Conservation (phyloP, 352 stramenopile genomes). For the Globisporangium iwayamae region DNA sequence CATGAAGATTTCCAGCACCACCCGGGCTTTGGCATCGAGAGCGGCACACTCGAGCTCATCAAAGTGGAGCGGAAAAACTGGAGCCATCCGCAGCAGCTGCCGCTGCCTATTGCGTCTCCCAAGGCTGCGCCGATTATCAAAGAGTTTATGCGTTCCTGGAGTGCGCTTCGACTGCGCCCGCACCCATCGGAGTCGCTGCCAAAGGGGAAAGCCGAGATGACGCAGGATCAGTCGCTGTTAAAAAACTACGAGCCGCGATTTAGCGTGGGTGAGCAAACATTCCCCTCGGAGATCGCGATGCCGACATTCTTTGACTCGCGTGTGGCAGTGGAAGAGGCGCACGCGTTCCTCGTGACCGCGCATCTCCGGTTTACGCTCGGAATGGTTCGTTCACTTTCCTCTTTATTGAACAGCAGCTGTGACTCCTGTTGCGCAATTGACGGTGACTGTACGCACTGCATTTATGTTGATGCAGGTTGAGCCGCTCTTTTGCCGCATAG, state of each 20-base stretch:
- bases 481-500: slow-evolving; percentile 48
- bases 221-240: slow-evolving; percentile 34
- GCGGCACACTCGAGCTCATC: slow-evolving; percentile 17
- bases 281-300: slow-evolving; percentile 34
- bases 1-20: background rate
- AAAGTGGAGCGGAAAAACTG: slow-evolving; percentile 8
- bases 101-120: slow-evolving; percentile 20
- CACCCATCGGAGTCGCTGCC: background rate
- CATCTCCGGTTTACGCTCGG: slow-evolving; percentile 51
- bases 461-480: slow-evolving; percentile 37
- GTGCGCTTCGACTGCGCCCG: slow-evolving; percentile 20
- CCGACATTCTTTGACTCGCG: slow-evolving; percentile 42
- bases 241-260: slow-evolving; percentile 71
- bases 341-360: slow-evolving; percentile 38
- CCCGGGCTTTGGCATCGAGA: slow-evolving; percentile 17
- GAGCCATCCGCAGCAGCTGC: slow-evolving; percentile 12
- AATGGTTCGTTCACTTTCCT: slow-evolving; percentile 26
- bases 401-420: no score
- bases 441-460: no score
- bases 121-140: slow-evolving; percentile 30
- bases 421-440: no score
- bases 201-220: slow-evolving; percentile 4
- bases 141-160: slow-evolving; percentile 36
- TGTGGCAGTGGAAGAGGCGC: slow-evolving; percentile 44
- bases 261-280: slow-evolving; percentile 32